Evolutionary conservation across 139 green algal species (phyloP).

Genomic region (Desmodesmus armatus): DNA sequence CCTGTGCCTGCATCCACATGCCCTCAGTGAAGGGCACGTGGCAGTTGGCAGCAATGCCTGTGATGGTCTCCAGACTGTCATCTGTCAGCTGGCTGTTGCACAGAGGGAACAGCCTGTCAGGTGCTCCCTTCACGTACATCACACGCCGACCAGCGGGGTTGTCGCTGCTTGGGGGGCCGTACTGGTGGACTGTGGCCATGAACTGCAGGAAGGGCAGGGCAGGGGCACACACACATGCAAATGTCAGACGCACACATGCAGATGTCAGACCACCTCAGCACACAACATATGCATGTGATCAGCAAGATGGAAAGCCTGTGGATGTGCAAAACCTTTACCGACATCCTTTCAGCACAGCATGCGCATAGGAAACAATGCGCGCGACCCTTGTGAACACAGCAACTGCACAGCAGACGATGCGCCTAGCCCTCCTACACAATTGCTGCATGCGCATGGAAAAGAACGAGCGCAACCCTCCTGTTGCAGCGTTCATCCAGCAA

Average conservation of each 20-base stretch:
- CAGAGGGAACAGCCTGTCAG: slow-evolving; percentile 50
- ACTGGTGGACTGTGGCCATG: slow-evolving; percentile 54
- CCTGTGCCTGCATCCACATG: slow-evolving; percentile 47
- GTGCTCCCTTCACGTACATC: slow-evolving; percentile 59
- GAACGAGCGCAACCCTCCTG: too few relatives aligned
- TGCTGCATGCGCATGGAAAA: too few relatives aligned
- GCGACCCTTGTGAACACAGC: too few relatives aligned
- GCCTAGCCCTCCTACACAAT: too few relatives aligned
- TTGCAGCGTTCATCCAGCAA: too few relatives aligned
- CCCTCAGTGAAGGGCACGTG: slow-evolving; percentile 3
- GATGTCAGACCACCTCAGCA: background rate
- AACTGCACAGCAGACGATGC: too few relatives aligned
- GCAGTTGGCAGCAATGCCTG: background rate
- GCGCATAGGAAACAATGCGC: too few relatives aligned
- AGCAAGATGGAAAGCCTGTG: too few relatives aligned
- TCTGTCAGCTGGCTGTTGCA: slow-evolving; percentile 39
- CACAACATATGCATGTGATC: too few relatives aligned
- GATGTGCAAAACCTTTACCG: too few relatives aligned
- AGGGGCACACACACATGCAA: too few relatives aligned
- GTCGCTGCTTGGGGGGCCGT: background rate
- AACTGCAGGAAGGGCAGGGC: slow-evolving; percentile 25
- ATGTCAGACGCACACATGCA: background rate
- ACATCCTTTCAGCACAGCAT: too few relatives aligned
- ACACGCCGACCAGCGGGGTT: background rate
- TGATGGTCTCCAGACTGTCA: background rate